Conservation (phyloP, 31 red algal species). For the Pterothamnion heteromorphum region DNA sequence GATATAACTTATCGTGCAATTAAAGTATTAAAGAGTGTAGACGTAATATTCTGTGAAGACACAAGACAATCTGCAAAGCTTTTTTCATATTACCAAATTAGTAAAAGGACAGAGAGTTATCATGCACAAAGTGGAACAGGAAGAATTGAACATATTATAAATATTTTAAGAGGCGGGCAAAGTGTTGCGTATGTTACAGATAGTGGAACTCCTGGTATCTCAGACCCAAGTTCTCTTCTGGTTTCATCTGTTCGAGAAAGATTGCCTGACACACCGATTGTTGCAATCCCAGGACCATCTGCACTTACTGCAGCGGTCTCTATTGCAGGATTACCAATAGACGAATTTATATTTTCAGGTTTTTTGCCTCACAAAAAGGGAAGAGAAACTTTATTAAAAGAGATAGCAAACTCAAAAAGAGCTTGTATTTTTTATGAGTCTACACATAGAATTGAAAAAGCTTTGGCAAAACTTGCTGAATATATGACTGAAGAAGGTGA, state of each 20-base stretch:
- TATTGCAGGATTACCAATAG: slow-evolving; percentile 46
- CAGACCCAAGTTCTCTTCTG: slow-evolving; percentile 77
- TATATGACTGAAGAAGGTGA: not conserved
- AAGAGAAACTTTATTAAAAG: slow-evolving; percentile 47
- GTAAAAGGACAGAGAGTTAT: not conserved
- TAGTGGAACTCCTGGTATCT: slow-evolving; percentile 84
- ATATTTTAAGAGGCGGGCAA: slow-evolving; percentile 25
- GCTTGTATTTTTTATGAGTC: slow-evolving; percentile 83
- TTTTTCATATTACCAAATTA: not conserved
- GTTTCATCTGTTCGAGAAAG: slow-evolving; percentile 54
- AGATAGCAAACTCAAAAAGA: slow-evolving; percentile 21
- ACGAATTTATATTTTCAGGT: slow-evolving; percentile 74
- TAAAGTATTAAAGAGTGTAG: slow-evolving; percentile 53
- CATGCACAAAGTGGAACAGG: not conserved
- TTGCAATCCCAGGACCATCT: slow-evolving; percentile 80
- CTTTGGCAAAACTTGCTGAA: slow-evolving; percentile 51
- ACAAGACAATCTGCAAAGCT: not conserved
- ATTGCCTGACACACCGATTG: slow-evolving; percentile 58
- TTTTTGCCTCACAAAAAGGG: slow-evolving; percentile 64
- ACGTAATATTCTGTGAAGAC: slow-evolving; percentile 49
- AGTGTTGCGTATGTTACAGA: slow-evolving; percentile 82
- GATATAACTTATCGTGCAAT: slow-evolving; percentile 77
- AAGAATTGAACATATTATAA: slow-evolving; percentile 21
- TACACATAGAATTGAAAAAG: slow-evolving; percentile 72
- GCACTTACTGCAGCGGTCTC: slow-evolving; percentile 73